Conservation (phyloP, 2,329 filamentous ascomycete species). For the Verticillium albo-atrum region DNA sequence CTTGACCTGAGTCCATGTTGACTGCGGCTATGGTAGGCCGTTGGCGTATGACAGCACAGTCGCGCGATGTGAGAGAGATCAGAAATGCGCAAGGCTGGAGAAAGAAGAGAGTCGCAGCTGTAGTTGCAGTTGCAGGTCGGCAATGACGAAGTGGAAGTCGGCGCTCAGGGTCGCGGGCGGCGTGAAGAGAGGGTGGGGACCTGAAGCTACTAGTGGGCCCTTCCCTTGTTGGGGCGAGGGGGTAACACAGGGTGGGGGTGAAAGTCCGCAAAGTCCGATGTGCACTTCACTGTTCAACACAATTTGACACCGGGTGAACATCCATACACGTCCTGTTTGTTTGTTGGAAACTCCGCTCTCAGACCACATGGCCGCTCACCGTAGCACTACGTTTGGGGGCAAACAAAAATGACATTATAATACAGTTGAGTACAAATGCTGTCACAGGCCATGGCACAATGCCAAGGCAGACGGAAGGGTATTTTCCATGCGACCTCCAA, state of each 20-base stretch:
- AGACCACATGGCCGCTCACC: neutral
- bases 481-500: neutral
- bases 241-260: neutral
- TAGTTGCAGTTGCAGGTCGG: neutral
- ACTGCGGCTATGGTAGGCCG: neutral
- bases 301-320: neutral
- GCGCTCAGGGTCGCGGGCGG: neutral
- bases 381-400: no score
- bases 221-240: neutral
- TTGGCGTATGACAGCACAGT: neutral
- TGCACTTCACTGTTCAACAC: neutral
- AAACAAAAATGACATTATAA: neutral
- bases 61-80: neutral
- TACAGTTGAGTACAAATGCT: neutral
- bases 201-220: neutral
- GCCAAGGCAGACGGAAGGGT: neutral
- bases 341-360: neutral
- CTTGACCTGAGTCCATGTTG: constrained; percentile 40
- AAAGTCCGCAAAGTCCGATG: neutral
- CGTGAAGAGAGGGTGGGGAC: neutral
- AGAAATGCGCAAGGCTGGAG: neutral
- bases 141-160: neutral
- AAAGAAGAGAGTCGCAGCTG: neutral
- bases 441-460: neutral
- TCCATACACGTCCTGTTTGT: no score